Evolutionary conservation across 257 asterid species (phyloP).

Genomic region (Galeopsis tetrahit): DNA sequence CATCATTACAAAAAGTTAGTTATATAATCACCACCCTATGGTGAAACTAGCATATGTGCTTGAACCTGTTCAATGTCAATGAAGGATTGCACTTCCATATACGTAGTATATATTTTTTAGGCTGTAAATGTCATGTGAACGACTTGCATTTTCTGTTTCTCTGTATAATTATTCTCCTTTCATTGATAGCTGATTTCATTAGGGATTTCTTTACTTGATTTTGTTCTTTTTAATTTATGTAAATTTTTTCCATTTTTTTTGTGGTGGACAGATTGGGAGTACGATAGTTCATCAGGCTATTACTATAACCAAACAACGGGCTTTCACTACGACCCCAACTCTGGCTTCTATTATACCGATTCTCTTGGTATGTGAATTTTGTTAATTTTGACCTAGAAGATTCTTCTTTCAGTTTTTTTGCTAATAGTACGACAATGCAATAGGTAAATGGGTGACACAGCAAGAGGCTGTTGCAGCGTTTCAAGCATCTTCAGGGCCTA

Average conservation of each 20-base stretch:
- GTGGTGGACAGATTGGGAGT: slow-evolving; percentile 79
- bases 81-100: background rate
- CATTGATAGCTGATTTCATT: background rate
- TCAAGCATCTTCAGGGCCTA: slow-evolving; percentile 52
- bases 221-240: background rate
- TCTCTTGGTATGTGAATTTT: slow-evolving; percentile 64
- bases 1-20: background rate
- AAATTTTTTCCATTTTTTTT: background rate
- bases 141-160: slow-evolving; percentile 1
- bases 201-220: slow-evolving; percentile 4
- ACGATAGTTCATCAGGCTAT: slow-evolving; percentile 79
- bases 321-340: slow-evolving; percentile 86
- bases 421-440: slow-evolving; percentile 25
- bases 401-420: slow-evolving; percentile 20
- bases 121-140: slow-evolving; percentile 12
- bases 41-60: slow-evolving; percentile 13
- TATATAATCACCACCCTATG: background rate
- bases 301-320: slow-evolving; percentile 62
- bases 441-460: slow-evolving; percentile 93
- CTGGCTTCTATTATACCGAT: slow-evolving; percentile 93
- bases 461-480: slow-evolving; percentile 79
- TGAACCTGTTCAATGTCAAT: slow-evolving; percentile 1
- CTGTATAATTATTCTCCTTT: background rate
- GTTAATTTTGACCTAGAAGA: slow-evolving; percentile 1
- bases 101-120: background rate